Conservation (phyloP, 805 yeast genomes). For the Isabelozyma gotoi region DNA sequence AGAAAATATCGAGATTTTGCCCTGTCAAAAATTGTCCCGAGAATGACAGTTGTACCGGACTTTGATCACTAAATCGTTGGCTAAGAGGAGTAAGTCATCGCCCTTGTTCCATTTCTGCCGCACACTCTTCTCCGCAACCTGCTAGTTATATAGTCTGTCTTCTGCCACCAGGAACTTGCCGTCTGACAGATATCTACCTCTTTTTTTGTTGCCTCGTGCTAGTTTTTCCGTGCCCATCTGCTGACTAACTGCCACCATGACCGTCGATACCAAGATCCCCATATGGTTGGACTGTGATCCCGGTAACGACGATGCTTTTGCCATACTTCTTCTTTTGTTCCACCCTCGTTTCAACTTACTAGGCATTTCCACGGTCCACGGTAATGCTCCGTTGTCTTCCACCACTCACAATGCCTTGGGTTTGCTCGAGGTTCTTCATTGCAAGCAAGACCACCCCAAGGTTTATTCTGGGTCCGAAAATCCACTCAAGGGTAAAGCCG, state of each 20-base stretch:
- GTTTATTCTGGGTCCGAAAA: conserved; percentile 65
- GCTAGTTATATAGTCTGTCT: too few relatives aligned
- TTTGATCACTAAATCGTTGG: too few relatives aligned
- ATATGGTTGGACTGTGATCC: conserved; percentile 93
- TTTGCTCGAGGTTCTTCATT: conserved; percentile 55
- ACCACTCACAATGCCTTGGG: conserved; percentile 73
- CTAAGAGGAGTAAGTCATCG: too few relatives aligned
- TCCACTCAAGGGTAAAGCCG: conserved; percentile 54
- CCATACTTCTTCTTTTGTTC: conserved; percentile 61
- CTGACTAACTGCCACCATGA: background rate
- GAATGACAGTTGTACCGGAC: conserved; percentile 13
- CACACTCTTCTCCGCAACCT: too few relatives aligned
- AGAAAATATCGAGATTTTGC: background rate
- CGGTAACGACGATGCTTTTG: conserved; percentile 86
- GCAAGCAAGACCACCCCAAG: conserved; percentile 46
- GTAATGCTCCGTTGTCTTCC: conserved; percentile 61
- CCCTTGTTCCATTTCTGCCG: too few relatives aligned
- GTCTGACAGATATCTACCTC: too few relatives aligned
- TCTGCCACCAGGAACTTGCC: too few relatives aligned
- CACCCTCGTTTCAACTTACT: conserved; percentile 57
- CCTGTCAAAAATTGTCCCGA: background rate
- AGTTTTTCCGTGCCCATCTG: too few relatives aligned
- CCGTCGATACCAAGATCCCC: conserved; percentile 37
- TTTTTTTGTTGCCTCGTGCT: background rate
- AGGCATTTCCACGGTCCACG: conserved; percentile 77